phyloP scores from a whole-genome alignment of 306 rosid species.

The Cicer arietinum region DNA sequence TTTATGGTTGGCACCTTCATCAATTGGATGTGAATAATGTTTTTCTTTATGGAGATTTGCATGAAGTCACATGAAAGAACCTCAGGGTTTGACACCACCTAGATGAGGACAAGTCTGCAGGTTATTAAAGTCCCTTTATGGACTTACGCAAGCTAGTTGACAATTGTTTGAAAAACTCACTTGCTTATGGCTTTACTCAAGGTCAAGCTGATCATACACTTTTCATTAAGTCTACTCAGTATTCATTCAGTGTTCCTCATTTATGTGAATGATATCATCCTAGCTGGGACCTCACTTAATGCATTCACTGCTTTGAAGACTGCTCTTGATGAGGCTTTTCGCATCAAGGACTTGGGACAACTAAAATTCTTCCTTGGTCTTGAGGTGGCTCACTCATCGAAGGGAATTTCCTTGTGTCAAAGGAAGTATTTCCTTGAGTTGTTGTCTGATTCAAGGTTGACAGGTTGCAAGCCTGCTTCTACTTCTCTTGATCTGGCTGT shows the following conservation, averaged over 20 bases:
- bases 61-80: background rate
- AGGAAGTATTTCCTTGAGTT: background rate
- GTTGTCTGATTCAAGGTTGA: background rate
- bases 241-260: background rate
- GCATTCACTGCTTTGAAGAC: background rate
- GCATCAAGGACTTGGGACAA: background rate
- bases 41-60: background rate
- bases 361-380: background rate
- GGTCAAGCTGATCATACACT: background rate
- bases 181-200: background rate
- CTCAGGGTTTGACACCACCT: background rate
- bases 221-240: background rate
- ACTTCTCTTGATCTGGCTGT: background rate
- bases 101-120: background rate
- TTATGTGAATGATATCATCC: background rate
- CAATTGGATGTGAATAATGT: background rate
- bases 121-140: background rate
- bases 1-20: background rate
- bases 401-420: background rate
- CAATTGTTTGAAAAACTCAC: background rate
- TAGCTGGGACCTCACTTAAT: background rate
- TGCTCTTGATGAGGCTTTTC: background rate
- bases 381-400: background rate
- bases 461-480: background rate
- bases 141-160: background rate